Conservation (phyloP, 495 filamentous ascomycete species). For the Cairneyella variabilis region DNA sequence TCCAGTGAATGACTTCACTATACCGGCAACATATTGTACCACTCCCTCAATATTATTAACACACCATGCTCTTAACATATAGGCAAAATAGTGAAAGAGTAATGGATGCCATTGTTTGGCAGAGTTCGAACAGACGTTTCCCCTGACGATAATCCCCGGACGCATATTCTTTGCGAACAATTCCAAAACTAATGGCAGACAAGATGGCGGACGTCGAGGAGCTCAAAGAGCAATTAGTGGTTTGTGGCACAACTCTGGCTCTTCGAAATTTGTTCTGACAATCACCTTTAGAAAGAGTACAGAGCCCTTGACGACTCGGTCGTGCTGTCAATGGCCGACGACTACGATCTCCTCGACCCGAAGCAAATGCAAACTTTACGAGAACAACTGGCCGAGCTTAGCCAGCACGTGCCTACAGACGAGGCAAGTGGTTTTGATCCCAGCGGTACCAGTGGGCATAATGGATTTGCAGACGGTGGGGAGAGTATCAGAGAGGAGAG, state of each 20-base stretch:
- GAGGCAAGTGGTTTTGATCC: slow-evolving; percentile 73
- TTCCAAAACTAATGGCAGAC: no score
- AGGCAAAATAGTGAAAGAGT: no score
- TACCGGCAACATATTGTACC: no score
- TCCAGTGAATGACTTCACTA: no score
- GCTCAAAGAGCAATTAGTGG: slow-evolving; percentile 2
- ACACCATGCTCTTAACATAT: no score
- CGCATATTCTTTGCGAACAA: no score
- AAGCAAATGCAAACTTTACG: slow-evolving; percentile 49
- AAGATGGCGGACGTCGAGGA: slow-evolving; percentile 1
- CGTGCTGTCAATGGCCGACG: slow-evolving; percentile 59
- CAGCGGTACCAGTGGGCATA: slow-evolving; percentile 56
- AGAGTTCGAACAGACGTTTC: no score
- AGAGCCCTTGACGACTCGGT: slow-evolving; percentile 52
- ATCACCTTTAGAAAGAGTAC: slow-evolving; percentile 12
- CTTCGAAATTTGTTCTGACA: neutral
- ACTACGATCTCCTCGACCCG: slow-evolving; percentile 54
- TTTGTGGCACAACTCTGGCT: neutral
- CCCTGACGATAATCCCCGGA: no score
- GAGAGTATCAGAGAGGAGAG: slow-evolving; percentile 23
- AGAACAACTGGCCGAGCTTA: slow-evolving; percentile 52
- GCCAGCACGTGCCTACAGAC: slow-evolving; percentile 56
- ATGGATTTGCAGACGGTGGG: neutral
- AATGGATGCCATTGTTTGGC: no score
- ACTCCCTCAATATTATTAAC: no score